phyloP scores from a whole-genome alignment of 768 basidiomycete genomes.

The Rhizopogon vulgaris region DNA sequence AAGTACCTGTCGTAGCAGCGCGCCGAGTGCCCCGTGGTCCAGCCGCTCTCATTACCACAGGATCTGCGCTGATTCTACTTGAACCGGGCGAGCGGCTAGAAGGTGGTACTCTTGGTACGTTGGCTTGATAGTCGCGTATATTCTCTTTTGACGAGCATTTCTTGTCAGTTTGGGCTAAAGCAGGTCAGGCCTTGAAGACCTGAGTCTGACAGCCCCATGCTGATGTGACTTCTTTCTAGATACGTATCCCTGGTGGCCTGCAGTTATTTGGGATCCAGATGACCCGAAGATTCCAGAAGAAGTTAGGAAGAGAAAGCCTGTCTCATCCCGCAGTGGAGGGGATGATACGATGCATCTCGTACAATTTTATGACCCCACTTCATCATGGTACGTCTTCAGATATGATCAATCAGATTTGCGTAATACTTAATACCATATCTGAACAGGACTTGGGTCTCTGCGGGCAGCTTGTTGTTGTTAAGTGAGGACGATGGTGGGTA shows the following conservation, averaged over 20 bases:
- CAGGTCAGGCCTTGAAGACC: conserved; percentile 34
- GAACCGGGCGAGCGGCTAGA: conserved; percentile 33
- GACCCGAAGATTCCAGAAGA: conserved; percentile 48
- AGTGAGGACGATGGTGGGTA: conserved; percentile 64
- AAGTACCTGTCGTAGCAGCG: neutral
- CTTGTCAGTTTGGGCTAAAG: conserved; percentile 77
- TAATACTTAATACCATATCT: neutral
- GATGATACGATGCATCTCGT: conserved; percentile 53
- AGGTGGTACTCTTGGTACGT: conserved; percentile 62
- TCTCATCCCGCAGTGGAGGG: conserved; percentile 26
- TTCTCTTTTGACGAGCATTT: conserved; percentile 2
- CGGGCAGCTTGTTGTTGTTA: conserved; percentile 53
- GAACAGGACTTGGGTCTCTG: conserved; percentile 56
- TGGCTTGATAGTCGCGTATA: neutral
- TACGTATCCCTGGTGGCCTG: conserved; percentile 86
- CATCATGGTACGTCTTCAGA: conserved; percentile 47
- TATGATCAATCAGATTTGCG: neutral
- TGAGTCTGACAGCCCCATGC: neutral
- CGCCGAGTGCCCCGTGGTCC: conserved; percentile 7
- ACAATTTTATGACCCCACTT: conserved; percentile 70
- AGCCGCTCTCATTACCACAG: conserved; percentile 9
- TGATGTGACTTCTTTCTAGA: conserved; percentile 33
- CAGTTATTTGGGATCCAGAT: conserved; percentile 62
- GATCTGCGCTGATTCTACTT: conserved; percentile 28
- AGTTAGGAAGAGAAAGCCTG: conserved; percentile 22